Evolutionary conservation across 2,329 filamentous ascomycete genomes (phyloP), one percentile per base, ranked within the genome.

Genomic region (Penicillium sp.): DNA sequence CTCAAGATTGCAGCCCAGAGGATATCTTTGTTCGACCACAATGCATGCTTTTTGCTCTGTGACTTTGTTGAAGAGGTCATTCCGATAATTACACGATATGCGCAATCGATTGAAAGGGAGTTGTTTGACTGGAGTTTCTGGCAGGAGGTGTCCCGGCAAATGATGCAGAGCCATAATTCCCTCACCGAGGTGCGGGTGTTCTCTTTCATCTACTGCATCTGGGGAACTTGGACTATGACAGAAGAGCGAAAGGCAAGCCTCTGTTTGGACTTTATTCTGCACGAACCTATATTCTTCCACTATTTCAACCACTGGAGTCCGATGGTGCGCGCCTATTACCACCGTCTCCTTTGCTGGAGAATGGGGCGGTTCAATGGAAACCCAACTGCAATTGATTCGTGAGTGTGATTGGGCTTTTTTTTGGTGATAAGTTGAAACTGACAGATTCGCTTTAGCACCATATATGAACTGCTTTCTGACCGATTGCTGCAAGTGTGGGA

Each of bases 251-350:
- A 93, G 70, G 78, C 82, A 50, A 76, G 80, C 12, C 68, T 96
- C 15, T 95, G 90, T 67, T 64, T 88, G 23, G 84, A 85, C 18
- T 92, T 94, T 78, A 75, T 97, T 32, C 76, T 97, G 10, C 82
- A 86, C 6, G 86, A 89, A 47, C 80, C 86, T 21, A 82, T 88
- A 2, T 96, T 96, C 68, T 85, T 89, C 65, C 84, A 84, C 54
- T 86, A 91, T 55, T 97, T 96, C 74, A 93, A 89, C 66, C 91
- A 96, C 65, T 96, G 92, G 91, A 96, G 90, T 65, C 91, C 92
- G 0, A 96, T 96, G 92, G 90, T 96, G 18, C 84, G 92, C 54
- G 88, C 91, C 12, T 97, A 96, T 70, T 97, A 88, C 68, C 94
- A 96, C 83, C 89, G 92, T 40, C 76, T 97, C 43, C 73, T 96